phyloP scores from a whole-genome alignment of 208 protist species.

The Leishmania guyanensis region DNA sequence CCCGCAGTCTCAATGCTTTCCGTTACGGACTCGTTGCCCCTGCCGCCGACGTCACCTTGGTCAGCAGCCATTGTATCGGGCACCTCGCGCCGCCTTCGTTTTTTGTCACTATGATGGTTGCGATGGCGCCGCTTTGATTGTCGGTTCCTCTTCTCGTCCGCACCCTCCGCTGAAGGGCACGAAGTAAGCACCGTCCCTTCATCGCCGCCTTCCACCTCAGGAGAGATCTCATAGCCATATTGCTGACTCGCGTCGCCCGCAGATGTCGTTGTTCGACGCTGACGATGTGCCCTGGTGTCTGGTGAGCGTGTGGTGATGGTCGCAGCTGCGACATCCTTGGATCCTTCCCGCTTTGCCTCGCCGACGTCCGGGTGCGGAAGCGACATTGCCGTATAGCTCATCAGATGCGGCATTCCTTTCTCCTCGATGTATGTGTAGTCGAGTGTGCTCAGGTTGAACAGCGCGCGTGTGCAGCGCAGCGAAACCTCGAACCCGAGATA shows the following conservation, averaged over 20 bases:
- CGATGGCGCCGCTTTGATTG: conserved; percentile 17
- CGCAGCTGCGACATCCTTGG: not conserved
- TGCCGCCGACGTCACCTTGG: not conserved
- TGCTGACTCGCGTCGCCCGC: no score
- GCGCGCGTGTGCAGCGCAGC: conserved; percentile 77
- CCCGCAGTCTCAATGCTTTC: not conserved
- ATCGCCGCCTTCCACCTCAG: not conserved
- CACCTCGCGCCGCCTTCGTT: conserved; percentile 8
- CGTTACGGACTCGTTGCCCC: not conserved
- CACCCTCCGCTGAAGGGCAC: not conserved
- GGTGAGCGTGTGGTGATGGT: not conserved
- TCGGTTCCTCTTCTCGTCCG: not conserved
- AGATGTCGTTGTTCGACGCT: not conserved
- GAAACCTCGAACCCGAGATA: conserved; percentile 84
- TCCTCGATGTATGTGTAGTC: conserved; percentile 87
- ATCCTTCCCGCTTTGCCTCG: not conserved
- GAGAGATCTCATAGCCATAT: not conserved
- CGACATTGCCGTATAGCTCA: conserved; percentile 54
- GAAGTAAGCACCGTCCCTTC: not conserved
- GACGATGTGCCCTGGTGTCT: not conserved
- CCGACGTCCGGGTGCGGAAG: conserved; percentile 27
- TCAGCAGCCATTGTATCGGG: not conserved
- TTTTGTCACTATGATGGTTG: conserved; percentile 5
- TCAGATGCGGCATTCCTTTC: conserved; percentile 66
- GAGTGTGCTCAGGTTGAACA: conserved; percentile 73